Conservation (phyloP, 2,329 filamentous ascomycete species). For the Fusarium mangiferae region DNA sequence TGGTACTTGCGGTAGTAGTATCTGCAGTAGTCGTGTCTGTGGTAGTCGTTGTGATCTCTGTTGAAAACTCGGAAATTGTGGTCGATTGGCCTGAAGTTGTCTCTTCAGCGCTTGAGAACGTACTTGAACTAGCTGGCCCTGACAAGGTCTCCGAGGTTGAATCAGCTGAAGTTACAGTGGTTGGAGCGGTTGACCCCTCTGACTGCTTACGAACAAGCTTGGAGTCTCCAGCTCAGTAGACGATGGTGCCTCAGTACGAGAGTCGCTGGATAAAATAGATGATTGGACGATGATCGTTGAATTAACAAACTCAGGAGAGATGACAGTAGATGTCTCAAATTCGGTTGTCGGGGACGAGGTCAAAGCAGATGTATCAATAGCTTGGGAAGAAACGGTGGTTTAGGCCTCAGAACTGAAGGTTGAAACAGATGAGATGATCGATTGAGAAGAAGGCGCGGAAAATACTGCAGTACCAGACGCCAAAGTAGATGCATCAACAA, state of each 20-base stretch:
- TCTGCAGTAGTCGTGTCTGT: too few species aligned
- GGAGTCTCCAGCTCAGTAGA: neutral
- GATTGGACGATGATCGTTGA: fast-evolving
- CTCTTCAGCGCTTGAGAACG: neutral
- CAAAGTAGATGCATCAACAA: neutral
- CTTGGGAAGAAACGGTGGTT: neutral
- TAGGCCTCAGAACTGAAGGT: too few species aligned
- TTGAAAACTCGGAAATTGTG: neutral
- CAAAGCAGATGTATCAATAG: neutral
- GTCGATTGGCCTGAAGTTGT: neutral
- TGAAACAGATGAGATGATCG: neutral
- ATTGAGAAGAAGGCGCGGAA: too few species aligned
- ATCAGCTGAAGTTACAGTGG: neutral
- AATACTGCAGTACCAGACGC: neutral
- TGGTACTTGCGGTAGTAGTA: neutral
- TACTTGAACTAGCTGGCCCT: neutral
- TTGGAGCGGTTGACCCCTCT: neutral
- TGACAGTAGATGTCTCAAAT: neutral
- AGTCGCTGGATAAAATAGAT: too few species aligned
- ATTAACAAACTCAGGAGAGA: neutral
- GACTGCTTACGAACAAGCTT: neutral
- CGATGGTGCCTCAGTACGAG: neutral
- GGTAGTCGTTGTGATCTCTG: neutral
- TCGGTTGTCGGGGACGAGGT: neutral
- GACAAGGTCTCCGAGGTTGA: neutral